These are phyloP conservation scores for Mucor indicus DNA, from an alignment of 371 early-diverging fungal genomes.

Conservation along the genomic window DNA sequence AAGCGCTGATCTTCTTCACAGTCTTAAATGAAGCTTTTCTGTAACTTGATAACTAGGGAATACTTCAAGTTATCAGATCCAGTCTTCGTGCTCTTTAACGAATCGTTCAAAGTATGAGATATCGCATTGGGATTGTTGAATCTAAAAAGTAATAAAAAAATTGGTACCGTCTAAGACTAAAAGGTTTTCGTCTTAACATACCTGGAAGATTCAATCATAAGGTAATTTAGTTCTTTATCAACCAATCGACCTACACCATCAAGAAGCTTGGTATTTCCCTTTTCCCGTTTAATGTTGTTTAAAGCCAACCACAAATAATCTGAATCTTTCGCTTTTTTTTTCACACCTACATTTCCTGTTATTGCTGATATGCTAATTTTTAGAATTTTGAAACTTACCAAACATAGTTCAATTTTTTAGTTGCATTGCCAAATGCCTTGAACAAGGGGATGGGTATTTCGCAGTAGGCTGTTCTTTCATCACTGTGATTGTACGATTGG, in stretches of 20 bases:
- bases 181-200: background rate
- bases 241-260: slow-evolving; percentile 7
- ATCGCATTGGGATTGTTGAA: slow-evolving; percentile 1
- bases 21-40: slow-evolving; percentile 6
- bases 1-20: slow-evolving; percentile 2
- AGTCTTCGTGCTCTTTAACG: slow-evolving; percentile 13
- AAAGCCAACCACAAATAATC: slow-evolving; percentile 14
- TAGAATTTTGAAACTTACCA: slow-evolving; percentile 12
- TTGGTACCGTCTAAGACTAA: background rate
- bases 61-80: slow-evolving; percentile 6
- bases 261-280: slow-evolving; percentile 3
- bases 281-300: slow-evolving; percentile 10
- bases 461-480: slow-evolving; percentile 10
- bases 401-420: slow-evolving; percentile 1
- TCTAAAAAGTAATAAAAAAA: slow-evolving; percentile 1
- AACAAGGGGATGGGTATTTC: slow-evolving; percentile 8
- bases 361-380: background rate
- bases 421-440: slow-evolving; percentile 13
- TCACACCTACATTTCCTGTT: slow-evolving; percentile 12
- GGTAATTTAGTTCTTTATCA: slow-evolving; percentile 2
- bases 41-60: slow-evolving; percentile 5
- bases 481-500: slow-evolving; percentile 2
- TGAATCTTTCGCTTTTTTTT: slow-evolving; percentile 14
- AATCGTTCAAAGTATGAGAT: slow-evolving; percentile 7
- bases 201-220: slow-evolving; percentile 12